Evolutionary conservation across 1,284 basidiomycete species (phyloP).

Genomic region (Ustilago sp.): DNA sequence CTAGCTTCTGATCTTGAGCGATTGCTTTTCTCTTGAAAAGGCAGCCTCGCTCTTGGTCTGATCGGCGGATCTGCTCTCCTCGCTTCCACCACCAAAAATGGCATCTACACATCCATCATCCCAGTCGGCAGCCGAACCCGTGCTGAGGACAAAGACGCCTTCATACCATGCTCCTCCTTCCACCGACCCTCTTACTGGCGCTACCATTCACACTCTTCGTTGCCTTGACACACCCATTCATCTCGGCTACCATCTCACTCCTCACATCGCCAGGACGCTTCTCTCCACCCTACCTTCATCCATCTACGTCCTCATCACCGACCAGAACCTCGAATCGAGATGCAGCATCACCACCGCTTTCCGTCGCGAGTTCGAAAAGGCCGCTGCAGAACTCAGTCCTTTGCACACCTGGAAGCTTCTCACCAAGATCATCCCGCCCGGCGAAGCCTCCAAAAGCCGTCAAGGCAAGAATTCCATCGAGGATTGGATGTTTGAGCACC

Average conservation of each 20-base stretch:
- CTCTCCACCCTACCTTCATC: conserved; percentile 79
- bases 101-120: conserved; percentile 19
- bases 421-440: conserved; percentile 83
- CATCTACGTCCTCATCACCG: conserved; percentile 92
- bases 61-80: not conserved
- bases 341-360: conserved; percentile 69
- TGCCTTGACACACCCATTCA: conserved; percentile 66
- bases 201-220: conserved; percentile 62
- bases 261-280: conserved; percentile 77
- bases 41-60: conserved; percentile 4
- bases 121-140: conserved; percentile 22
- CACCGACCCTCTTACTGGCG: conserved; percentile 55
- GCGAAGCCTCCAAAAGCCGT: conserved; percentile 91
- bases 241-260: conserved; percentile 67
- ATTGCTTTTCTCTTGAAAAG: conserved; percentile 6
- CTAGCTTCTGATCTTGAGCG: not conserved
- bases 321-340: conserved; percentile 79
- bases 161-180: conserved; percentile 67
- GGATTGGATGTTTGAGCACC: conserved; percentile 88
- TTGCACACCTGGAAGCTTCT: conserved; percentile 77
- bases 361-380: conserved; percentile 50
- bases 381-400: conserved; percentile 62
- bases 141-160: conserved; percentile 61
- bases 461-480: conserved; percentile 93
- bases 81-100: conserved; percentile 17